Evolutionary conservation across 768 basidiomycete genomes (phyloP), one percentile per base, ranked within the genome.

Genomic region (Suillus placidus): DNA sequence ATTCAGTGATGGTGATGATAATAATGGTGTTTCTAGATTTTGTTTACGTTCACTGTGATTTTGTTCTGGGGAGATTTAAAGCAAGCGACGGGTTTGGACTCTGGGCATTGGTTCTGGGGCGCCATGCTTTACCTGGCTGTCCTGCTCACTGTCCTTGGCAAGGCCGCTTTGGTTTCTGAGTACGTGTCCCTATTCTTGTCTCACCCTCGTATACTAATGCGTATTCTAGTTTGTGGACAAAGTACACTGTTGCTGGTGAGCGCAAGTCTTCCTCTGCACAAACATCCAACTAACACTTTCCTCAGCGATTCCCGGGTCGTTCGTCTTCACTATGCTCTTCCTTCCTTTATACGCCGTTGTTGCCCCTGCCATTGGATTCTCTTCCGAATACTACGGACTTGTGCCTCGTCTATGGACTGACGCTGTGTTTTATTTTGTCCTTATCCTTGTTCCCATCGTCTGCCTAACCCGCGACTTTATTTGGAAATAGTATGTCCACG

Each of bases 91-190:
- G 97, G 97, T 2, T 82, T 86, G 64, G 93, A 97, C 74, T 88
- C 91, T 13, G 97, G 95, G 1, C 94, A 95, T 80, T 99, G 97
- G 97, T 93, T 96, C 71, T 99, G 97, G 97, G 97, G 97, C 58
- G 97, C 95, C 14, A 93, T 92, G 30, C 79, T 99, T n/a, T 99
- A 99, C 76, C 86, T 99, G 55, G 89, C 92, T 1, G 94, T 97
- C 9, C 84, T 99, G 35, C 82, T 98, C 60, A 99, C 97, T 1
- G 97, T 99, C 4, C 87, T 99, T 9, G 97, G 96, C 51, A 99
- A 99, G 78, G 97, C 97, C 18, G 97, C 97, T 0, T 78, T 99
- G 66, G 91, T 99, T 52, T 99, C 97, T 5, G 97, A 99, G 97
- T 99, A 76, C 73, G 95, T 82, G 67, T 16, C 34, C 8, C 60